phyloP scores from a whole-genome alignment of 108 stramenopile genomes.

The Thalassiosira profunda region DNA sequence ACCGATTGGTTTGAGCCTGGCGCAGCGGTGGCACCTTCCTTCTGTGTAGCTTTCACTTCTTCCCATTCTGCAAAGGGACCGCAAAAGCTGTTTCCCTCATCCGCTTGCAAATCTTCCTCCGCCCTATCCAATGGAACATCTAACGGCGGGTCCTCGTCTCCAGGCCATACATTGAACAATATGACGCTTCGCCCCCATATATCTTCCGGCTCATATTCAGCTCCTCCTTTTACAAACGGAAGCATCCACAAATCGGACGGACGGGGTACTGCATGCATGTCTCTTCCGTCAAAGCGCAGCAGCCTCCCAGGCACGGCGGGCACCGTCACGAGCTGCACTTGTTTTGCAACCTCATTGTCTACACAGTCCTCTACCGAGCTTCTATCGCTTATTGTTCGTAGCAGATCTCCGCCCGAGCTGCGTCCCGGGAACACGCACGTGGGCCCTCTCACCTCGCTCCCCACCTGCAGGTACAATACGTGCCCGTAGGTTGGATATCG shows the following conservation, averaged over 20 bases:
- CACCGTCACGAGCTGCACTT: slow-evolving; percentile 53
- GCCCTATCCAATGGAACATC: slow-evolving; percentile 49
- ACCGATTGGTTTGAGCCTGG: slow-evolving; percentile 31
- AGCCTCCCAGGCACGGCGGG: slow-evolving; percentile 73
- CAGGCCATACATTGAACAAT: slow-evolving; percentile 81
- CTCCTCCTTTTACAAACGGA: slow-evolving; percentile 60
- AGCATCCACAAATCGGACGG: slow-evolving; percentile 76
- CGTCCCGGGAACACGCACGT: slow-evolving; percentile 67
- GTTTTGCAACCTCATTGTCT: background rate
- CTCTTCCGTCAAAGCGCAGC: slow-evolving; percentile 69
- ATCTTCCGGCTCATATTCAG: slow-evolving; percentile 51
- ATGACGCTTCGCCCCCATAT: slow-evolving; percentile 76
- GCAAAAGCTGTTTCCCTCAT: slow-evolving; percentile 8
- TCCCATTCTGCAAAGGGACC: slow-evolving; percentile 32
- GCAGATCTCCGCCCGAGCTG: slow-evolving; percentile 63
- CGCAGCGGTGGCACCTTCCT: background rate
- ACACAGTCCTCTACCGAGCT: background rate
- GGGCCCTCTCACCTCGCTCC: slow-evolving; percentile 66
- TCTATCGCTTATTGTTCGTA: slow-evolving; percentile 1
- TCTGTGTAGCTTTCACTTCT: background rate
- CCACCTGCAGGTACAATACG: slow-evolving; percentile 75
- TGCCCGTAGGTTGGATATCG: slow-evolving; percentile 75
- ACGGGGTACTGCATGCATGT: slow-evolving; percentile 80
- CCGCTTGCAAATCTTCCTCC: slow-evolving; percentile 5
- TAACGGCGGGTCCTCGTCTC: slow-evolving; percentile 55